Evolutionary conservation across 345 rosid species (phyloP), one percentile per base, ranked within the genome.

Genomic region (Garcia nutans): DNA sequence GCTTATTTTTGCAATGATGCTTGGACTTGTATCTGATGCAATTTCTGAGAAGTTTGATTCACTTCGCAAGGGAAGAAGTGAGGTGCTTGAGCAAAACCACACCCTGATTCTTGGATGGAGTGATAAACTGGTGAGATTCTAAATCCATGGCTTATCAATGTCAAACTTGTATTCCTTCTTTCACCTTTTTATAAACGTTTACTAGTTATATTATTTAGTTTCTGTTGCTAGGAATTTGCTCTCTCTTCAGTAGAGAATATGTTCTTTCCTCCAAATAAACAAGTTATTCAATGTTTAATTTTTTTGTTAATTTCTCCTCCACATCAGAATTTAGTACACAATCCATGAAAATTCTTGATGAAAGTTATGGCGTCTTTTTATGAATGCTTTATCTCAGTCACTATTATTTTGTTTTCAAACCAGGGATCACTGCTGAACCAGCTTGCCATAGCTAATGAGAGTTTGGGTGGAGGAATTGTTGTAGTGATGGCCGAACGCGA

Each of bases 1-100:
- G 96, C 92, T 91, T 80, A 86, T 89, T 77, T 91, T 91, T 70
- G 96, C 92, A 9, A 89, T 89, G 92, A 89, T 91, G 93, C 90
- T 89, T 73, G 96, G 91, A 74, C 93, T 91, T 77, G 92, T 91
- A 56, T 87, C 90, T 73, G 91, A 89, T 84, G 87, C 92, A 24
- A 91, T 89, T 73, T 91, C 96, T 16, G 91, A 91, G 89, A 91
- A 89, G 82, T 82, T 89, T 70, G 96, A 89, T 83, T 91, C 93
- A 0, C 74, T 89, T 74, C 81, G 95, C 83, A 91, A 91, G 82
- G 95, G 92, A 78, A 88, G 81, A 75, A 87, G 95, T 72, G 87
- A 85, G 79, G 92, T 87, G 8, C 89, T 91, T 70, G 90, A 89
- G 90, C 89, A 82, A 71, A 87, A 86, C 64, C 95, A 91, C 86